Evolutionary conservation across 2,329 filamentous ascomycete genomes (phyloP).

Genomic region (Nemania sp.): DNA sequence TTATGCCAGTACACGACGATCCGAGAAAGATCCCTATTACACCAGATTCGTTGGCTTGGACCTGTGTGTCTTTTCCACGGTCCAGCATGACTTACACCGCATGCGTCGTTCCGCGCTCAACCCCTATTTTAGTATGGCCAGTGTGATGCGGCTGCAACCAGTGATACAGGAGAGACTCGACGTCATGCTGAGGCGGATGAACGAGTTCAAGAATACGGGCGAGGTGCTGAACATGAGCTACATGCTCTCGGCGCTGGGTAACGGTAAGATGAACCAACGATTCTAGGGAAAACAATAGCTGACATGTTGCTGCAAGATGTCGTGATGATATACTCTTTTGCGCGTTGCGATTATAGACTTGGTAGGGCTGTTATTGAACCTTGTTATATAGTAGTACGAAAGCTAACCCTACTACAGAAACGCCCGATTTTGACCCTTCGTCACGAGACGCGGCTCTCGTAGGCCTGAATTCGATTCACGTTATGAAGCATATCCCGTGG

Average conservation of each 20-base stretch:
- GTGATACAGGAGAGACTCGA: slow-evolving; percentile 19
- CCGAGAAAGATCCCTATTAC: slow-evolving; percentile 13
- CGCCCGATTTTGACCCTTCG: slow-evolving; percentile 9
- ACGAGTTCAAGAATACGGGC: slow-evolving; percentile 4
- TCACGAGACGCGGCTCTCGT: slow-evolving; percentile 9
- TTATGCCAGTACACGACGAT: slow-evolving; percentile 7
- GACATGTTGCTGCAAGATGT: slow-evolving; percentile 4
- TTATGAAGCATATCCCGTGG: slow-evolving; percentile 19
- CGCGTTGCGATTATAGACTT: slow-evolving; percentile 15
- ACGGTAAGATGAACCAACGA: slow-evolving; percentile 6
- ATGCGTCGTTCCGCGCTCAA: slow-evolving; percentile 14
- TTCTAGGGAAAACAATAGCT: background rate
- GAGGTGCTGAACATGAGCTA: slow-evolving; percentile 8
- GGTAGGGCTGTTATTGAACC: background rate
- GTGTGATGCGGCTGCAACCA: slow-evolving; percentile 12
- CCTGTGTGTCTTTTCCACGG: slow-evolving; percentile 15
- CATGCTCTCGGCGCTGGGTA: slow-evolving; percentile 11
- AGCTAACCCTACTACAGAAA: slow-evolving; percentile 2
- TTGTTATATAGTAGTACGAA: background rate
- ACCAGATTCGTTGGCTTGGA: slow-evolving; percentile 16
- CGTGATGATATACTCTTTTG: slow-evolving; percentile 11
- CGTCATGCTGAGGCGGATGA: slow-evolving; percentile 10
- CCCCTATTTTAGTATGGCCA: slow-evolving; percentile 14
- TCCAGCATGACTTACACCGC: slow-evolving; percentile 17
- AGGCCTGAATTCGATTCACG: slow-evolving; percentile 5